Evolutionary conservation across 805 yeast species (phyloP).

Genomic region (Pichia nanzhaoensis): DNA sequence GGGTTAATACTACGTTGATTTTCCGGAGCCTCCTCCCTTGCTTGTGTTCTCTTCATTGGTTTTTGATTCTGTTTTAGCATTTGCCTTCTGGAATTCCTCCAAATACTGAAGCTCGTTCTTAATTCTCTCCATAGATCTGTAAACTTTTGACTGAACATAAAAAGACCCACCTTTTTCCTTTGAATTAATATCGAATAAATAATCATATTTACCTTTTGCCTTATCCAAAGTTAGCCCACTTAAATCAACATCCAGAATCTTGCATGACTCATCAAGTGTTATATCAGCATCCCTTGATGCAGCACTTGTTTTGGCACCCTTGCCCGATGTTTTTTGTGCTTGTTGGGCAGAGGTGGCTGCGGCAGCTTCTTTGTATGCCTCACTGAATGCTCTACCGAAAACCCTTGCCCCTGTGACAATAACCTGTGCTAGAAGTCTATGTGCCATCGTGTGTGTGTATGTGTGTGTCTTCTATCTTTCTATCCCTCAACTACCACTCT

Average conservation of each 20-base stretch:
- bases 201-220: slow-evolving; percentile 65
- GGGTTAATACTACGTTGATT: too few species aligned
- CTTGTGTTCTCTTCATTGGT: not conserved
- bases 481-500: too few species aligned
- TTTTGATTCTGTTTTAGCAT: slow-evolving; percentile 11
- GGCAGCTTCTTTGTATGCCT: slow-evolving; percentile 95
- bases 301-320: slow-evolving; percentile 32
- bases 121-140: slow-evolving; percentile 88
- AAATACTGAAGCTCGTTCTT: slow-evolving; percentile 66
- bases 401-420: slow-evolving; percentile 92
- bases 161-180: slow-evolving; percentile 96
- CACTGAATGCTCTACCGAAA: slow-evolving; percentile 92
- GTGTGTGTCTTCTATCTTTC: too few species aligned
- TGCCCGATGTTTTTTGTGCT: slow-evolving; percentile 26
- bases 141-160: slow-evolving; percentile 87
- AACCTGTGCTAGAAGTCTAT: slow-evolving; percentile 83
- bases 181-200: slow-evolving; percentile 80
- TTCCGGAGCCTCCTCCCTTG: not conserved
- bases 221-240: slow-evolving; percentile 49
- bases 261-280: slow-evolving; percentile 81
- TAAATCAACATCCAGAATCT: slow-evolving; percentile 75
- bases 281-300: slow-evolving; percentile 68
- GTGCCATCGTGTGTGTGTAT: slow-evolving; percentile 51
- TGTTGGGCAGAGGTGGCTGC: slow-evolving; percentile 75
- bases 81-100: slow-evolving; percentile 34